Evolutionary conservation across 352 stramenopile genomes (phyloP).

Genomic region (Globisporangium apiculatum): DNA sequence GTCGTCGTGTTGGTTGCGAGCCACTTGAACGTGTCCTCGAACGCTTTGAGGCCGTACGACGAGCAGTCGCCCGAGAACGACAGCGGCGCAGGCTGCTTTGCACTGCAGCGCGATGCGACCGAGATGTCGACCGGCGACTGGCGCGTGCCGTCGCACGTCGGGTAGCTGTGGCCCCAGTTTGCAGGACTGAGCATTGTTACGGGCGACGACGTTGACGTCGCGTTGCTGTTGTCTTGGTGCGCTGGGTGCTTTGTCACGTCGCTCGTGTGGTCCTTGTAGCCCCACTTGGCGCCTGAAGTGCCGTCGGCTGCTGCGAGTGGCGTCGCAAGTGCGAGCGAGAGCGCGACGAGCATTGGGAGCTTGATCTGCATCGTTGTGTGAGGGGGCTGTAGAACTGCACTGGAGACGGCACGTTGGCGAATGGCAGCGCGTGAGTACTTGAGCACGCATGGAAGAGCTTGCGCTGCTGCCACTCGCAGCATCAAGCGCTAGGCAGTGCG

Average conservation of each 20-base stretch:
- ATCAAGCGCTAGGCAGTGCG: no score
- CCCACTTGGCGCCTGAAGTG: constrained; percentile 6
- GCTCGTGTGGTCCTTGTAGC: constrained; percentile 3
- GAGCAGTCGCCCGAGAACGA: constrained; percentile 17
- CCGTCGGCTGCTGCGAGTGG: constrained; percentile 1
- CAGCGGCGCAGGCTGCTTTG: constrained; percentile 5
- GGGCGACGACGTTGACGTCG: not conserved
- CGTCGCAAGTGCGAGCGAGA: constrained; percentile 2
- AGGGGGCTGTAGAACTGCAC: not conserved
- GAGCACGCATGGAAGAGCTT: not conserved
- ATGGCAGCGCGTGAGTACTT: not conserved
- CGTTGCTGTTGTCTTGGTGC: constrained; percentile 2
- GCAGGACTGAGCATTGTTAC: constrained; percentile 1
- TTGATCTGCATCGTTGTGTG: constrained; percentile 3
- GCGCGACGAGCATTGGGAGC: not conserved
- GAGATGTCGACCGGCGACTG: constrained; percentile 17
- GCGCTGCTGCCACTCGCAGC: not conserved
- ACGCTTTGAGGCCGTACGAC: constrained; percentile 9
- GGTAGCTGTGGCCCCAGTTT: constrained; percentile 13
- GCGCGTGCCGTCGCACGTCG: constrained; percentile 10
- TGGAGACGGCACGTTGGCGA: not conserved
- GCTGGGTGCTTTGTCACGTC: not conserved
- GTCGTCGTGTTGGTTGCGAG: constrained; percentile 2
- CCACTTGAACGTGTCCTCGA: constrained; percentile 17
- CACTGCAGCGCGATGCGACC: not conserved